These are phyloP conservation scores for Bruguiera sexangula DNA, from an alignment of 345 rosid genomes.

Conservation along the genomic window DNA sequence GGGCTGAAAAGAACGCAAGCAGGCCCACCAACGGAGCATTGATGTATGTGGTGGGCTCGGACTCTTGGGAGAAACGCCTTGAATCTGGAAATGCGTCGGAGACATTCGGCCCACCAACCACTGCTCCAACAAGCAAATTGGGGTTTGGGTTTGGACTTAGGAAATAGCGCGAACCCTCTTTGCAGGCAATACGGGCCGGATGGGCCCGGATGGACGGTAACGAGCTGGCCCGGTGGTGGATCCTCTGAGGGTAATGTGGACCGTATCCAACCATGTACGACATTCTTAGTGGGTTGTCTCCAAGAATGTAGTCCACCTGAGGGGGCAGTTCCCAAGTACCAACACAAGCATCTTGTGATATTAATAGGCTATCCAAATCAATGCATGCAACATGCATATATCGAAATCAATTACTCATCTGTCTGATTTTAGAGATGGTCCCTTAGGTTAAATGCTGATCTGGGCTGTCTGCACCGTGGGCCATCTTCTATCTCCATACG, in stretches of 20 bases:
- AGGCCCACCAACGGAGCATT: constrained; percentile 35
- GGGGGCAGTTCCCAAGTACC: not conserved
- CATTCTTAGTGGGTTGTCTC: constrained; percentile 36
- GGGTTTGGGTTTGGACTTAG: constrained; percentile 32
- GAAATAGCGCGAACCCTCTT: constrained; percentile 26
- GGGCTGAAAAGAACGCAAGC: constrained; percentile 43
- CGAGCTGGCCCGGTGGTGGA: constrained; percentile 36
- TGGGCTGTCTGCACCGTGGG: not conserved
- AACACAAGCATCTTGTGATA: no score
- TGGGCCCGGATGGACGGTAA: constrained; percentile 28
- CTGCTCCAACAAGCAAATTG: constrained; percentile 29
- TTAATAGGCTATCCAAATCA: no score
- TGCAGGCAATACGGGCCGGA: constrained; percentile 29
- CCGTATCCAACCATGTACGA: constrained; percentile 39
- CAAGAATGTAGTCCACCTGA: constrained; percentile 38
- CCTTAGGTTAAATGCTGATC: not conserved
- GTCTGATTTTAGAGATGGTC: not conserved
- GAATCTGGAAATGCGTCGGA: constrained; percentile 34
- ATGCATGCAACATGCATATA: no score
- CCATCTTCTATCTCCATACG: no score
- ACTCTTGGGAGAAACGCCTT: constrained; percentile 30
- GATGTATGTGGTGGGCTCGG: constrained; percentile 37
- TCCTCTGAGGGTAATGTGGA: constrained; percentile 26
- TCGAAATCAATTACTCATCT: no score
- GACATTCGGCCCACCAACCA: constrained; percentile 35